These are phyloP conservation scores for Rauvolfia tetraphylla DNA, from an alignment of 257 asterid species.

Conservation along the genomic window DNA sequence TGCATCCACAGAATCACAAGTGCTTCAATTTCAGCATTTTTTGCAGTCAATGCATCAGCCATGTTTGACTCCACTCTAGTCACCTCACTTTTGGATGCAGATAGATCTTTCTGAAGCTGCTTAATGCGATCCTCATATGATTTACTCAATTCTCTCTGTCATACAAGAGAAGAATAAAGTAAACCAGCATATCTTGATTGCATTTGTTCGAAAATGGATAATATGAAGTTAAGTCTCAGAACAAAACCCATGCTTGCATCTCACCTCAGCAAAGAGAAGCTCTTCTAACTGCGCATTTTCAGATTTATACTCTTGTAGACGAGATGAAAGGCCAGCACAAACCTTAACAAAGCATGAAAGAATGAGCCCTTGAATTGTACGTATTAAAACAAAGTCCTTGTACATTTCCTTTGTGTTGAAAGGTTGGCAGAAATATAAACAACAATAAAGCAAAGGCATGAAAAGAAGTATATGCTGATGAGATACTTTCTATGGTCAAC, in stretches of 20 bases:
- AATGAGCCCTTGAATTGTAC: neutral
- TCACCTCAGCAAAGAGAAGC: conserved; percentile 94
- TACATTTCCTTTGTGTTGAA: neutral
- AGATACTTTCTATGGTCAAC: neutral
- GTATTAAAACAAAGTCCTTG: neutral
- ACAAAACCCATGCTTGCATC: conserved; percentile 11
- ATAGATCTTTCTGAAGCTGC: conserved; percentile 78
- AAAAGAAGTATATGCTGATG: neutral
- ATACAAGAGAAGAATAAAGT: conserved; percentile 22
- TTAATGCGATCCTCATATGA: conserved; percentile 76
- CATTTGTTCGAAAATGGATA: conserved; percentile 8
- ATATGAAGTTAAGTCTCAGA: conserved; percentile 19
- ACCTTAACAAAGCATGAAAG: conserved; percentile 46
- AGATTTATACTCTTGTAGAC: conserved; percentile 96
- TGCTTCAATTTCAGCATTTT: conserved; percentile 93
- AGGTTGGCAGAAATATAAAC: neutral
- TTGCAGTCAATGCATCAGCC: conserved; percentile 88
- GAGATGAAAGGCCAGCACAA: conserved; percentile 98
- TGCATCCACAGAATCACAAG: conserved; percentile 69
- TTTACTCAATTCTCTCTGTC: conserved; percentile 92
- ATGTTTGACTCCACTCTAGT: conserved; percentile 72
- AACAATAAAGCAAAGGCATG: neutral
- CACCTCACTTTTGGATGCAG: conserved; percentile 76
- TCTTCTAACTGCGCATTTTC: conserved; percentile 98
- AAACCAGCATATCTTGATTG: conserved; percentile 20